A percentile compares a stretch with the other conserved stretches of the same genome.
phyloP scores from a whole-genome alignment of 106 monocot genomes.

The Gastrodia elata region DNA sequence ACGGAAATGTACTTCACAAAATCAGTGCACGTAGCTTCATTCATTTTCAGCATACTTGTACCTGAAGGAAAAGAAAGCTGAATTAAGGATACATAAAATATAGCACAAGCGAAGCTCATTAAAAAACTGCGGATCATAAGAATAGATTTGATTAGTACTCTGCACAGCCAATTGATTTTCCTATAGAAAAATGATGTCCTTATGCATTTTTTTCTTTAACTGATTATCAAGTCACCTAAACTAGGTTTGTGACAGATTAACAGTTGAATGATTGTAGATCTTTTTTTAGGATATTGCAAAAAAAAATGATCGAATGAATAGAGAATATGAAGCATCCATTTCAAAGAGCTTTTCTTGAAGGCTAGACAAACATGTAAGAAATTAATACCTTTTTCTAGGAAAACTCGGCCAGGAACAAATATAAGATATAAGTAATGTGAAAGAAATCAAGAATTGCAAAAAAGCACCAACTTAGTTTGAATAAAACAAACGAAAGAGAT shows the following conservation, averaged over 20 bases:
- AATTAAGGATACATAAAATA: not conserved
- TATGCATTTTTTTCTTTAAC: not conserved
- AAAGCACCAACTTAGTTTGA: no score
- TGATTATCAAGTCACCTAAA: not conserved
- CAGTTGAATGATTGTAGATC: no score
- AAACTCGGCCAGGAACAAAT: not conserved
- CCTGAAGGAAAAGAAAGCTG: not conserved
- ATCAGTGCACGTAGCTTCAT: slow-evolving; percentile 9
- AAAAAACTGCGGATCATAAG: not conserved
- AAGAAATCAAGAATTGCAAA: not conserved
- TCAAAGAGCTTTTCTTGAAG: not conserved
- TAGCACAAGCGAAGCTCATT: not conserved
- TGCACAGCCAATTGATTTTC: not conserved
- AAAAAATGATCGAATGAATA: not conserved
- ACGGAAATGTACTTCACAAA: slow-evolving; percentile 10
- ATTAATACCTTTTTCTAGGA: no score
- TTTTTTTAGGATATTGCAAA: no score
- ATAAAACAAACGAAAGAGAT: no score
- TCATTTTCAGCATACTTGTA: slow-evolving; percentile 8
- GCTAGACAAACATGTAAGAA: not conserved
- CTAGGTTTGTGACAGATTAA: not conserved
- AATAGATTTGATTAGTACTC: not conserved
- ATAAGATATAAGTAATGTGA: not conserved
- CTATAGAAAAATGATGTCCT: not conserved
- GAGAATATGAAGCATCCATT: not conserved